Conservation (phyloP, 139 green algal species). For the Micractinium sp. region DNA sequence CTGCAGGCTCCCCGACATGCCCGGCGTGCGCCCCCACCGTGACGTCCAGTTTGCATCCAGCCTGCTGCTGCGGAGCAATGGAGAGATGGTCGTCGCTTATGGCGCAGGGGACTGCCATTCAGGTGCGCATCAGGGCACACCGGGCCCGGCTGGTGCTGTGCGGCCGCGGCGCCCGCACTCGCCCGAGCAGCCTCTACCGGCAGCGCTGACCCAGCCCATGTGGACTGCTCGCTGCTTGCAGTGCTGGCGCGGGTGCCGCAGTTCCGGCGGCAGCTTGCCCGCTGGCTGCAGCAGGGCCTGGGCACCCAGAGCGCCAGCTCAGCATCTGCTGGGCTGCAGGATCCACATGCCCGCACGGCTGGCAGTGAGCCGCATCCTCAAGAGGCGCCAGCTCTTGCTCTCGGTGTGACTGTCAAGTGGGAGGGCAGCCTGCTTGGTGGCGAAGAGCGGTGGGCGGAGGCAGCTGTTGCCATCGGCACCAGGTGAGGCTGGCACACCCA, state of each 20-base stretch:
- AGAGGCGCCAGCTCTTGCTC: not conserved
- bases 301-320: not conserved
- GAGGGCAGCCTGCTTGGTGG: not conserved
- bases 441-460: not conserved
- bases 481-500: not conserved
- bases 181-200: no score
- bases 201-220: not conserved
- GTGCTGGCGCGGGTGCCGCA: not conserved
- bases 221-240: not conserved
- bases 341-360: not conserved
- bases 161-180: no score
- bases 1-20: not conserved
- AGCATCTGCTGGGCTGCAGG: not conserved
- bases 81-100: not conserved
- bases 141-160: no score
- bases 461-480: not conserved
- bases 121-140: no score
- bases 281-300: not conserved
- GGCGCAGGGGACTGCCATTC: not conserved
- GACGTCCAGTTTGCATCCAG: conserved; percentile 10
- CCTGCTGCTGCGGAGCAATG: not conserved
- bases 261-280: not conserved
- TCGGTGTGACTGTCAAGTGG: not conserved
- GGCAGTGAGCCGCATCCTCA: no score
- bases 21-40: not conserved